Percentiles rank a stretch among this genome's conserved stretches.
Conservation (phyloP, 306 rosid species). For the Cucurbita ficifolia region DNA sequence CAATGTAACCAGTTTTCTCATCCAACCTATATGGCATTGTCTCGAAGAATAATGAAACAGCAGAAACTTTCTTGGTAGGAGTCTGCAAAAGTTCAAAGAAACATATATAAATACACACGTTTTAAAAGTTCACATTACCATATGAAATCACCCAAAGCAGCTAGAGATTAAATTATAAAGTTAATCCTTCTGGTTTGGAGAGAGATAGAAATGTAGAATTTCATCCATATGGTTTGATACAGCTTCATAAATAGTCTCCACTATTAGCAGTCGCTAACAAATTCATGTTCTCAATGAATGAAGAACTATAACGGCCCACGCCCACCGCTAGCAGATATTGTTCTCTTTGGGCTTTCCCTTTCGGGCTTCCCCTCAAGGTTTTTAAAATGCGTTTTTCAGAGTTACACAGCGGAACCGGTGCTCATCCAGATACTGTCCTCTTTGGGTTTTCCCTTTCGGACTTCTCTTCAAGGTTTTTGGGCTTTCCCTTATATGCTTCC, state of each 20-base stretch:
- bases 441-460: no score
- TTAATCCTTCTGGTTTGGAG: neutral
- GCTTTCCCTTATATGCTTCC: no score
- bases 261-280: neutral
- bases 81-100: constrained; percentile 33
- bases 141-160: neutral
- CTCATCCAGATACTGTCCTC: no score
- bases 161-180: neutral
- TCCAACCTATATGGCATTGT: constrained; percentile 76
- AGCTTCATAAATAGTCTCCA: neutral
- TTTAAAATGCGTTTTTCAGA: no score
- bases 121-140: neutral
- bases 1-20: constrained; percentile 80
- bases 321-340: no score
- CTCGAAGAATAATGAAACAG: constrained; percentile 65
- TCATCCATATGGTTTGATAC: neutral
- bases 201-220: neutral
- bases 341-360: no score
- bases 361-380: no score
- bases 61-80: constrained; percentile 79
- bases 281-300: no score
- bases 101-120: neutral
- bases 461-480: no score
- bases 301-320: no score
- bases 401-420: no score